These are phyloP conservation scores for Yamadazyma kitorensis DNA, from an alignment of 805 yeast species.

Conservation along the genomic window DNA sequence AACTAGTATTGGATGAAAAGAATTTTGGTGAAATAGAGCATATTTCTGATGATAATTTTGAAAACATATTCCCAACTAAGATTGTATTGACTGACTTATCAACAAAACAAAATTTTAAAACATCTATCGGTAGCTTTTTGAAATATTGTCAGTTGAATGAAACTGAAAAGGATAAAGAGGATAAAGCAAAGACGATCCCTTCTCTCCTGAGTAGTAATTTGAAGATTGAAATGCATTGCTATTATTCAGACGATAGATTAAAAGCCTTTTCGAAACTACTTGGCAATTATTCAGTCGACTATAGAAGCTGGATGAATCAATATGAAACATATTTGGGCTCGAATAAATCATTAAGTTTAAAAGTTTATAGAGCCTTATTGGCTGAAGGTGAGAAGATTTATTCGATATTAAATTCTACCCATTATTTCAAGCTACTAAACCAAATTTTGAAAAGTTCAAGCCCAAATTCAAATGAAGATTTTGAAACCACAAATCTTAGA, in stretches of 20 bases:
- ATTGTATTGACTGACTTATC: constrained; percentile 35
- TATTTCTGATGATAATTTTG: constrained; percentile 54
- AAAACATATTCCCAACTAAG: constrained; percentile 53
- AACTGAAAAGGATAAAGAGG: constrained; percentile 6
- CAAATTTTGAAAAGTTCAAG: too few relatives aligned
- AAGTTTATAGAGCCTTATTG: constrained; percentile 41
- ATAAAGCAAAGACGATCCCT: constrained; percentile 4
- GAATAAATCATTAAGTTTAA: constrained; percentile 46
- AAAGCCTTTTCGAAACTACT: constrained; percentile 34
- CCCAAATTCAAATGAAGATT: constrained; percentile 10
- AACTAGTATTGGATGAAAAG: constrained; percentile 31
- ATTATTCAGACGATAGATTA: constrained; percentile 53
- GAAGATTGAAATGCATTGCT: constrained; percentile 44
- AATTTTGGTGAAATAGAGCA: constrained; percentile 30
- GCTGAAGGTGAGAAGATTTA: constrained; percentile 54
- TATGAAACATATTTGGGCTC: constrained; percentile 40
- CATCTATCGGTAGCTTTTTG: constrained; percentile 31
- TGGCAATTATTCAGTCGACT: constrained; percentile 41
- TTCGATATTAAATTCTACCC: constrained; percentile 1
- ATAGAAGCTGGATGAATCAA: constrained; percentile 49
- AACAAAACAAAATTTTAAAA: constrained; percentile 27
- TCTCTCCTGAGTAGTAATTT: constrained; percentile 5
- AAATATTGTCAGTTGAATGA: constrained; percentile 14
- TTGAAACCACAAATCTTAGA: constrained; percentile 17
- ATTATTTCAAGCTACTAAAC: constrained; percentile 1